Conservation (phyloP, 2,329 filamentous ascomycete species). For the Microcera coccophila region DNA sequence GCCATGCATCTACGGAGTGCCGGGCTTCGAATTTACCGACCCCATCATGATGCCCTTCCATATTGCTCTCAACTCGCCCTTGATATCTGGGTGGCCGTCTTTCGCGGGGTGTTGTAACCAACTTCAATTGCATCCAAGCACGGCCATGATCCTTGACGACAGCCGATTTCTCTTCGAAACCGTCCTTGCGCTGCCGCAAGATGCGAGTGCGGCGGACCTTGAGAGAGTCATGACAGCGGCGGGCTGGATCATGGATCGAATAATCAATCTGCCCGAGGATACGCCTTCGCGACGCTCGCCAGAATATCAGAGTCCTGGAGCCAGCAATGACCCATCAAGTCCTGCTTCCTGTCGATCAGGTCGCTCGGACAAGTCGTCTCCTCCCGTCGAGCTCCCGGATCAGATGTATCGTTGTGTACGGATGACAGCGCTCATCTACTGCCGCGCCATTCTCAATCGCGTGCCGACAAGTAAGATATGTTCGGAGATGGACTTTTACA, state of each 20-base stretch:
- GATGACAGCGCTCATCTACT: constrained; percentile 45
- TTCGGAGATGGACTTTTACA: constrained; percentile 36
- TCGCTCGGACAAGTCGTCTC: constrained; percentile 14
- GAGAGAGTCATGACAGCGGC: constrained; percentile 39
- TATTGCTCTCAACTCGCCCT: constrained; percentile 45
- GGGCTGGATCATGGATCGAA: constrained; percentile 38
- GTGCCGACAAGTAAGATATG: constrained; percentile 41
- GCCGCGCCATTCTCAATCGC: constrained; percentile 41
- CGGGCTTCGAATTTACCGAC: constrained; percentile 42
- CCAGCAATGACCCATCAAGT: constrained; percentile 8
- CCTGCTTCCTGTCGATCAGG: constrained; percentile 7
- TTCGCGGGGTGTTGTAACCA: constrained; percentile 41
- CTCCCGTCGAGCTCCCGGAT: constrained; percentile 32
- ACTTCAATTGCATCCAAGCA: constrained; percentile 43
- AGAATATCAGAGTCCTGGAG: constrained; percentile 11
- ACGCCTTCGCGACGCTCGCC: constrained; percentile 15
- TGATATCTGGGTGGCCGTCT: constrained; percentile 40
- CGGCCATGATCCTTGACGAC: constrained; percentile 49
- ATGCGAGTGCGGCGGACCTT: constrained; percentile 34
- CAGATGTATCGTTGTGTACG: constrained; percentile 46
- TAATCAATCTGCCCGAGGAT: constrained; percentile 32
- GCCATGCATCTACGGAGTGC: constrained; percentile 39
- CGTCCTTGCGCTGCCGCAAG: constrained; percentile 38
- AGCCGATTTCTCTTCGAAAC: constrained; percentile 45
- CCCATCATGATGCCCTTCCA: constrained; percentile 38